A percentile compares a stretch with the other conserved stretches of the same genome.
These are phyloP conservation scores for Penicillium polonicum DNA, from an alignment of 2,329 filamentous ascomycete genomes.

Conservation along the genomic window DNA sequence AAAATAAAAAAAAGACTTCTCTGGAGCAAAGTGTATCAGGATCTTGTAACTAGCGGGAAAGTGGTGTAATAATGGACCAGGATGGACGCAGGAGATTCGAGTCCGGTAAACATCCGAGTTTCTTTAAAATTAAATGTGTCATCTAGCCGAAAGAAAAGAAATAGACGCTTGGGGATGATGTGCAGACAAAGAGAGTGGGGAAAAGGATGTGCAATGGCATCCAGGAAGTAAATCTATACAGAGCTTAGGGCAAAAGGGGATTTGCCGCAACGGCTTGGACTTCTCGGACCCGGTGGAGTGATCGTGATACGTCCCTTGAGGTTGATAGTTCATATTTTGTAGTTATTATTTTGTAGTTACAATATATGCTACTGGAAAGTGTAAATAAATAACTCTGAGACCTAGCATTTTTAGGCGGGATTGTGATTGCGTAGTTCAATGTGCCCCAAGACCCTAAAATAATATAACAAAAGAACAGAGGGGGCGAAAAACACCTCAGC, in stretches of 20 bases:
- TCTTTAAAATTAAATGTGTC: slow-evolving; percentile 21
- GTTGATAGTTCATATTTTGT: neutral
- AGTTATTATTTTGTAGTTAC: neutral
- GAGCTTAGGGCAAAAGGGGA: neutral
- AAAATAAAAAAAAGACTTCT: slow-evolving; percentile 11
- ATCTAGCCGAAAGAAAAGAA: slow-evolving; percentile 13
- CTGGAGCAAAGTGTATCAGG: slow-evolving; percentile 27
- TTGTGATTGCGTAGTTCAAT: neutral
- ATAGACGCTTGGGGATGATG: slow-evolving; percentile 28
- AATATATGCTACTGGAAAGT: neutral
- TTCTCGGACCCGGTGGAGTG: slow-evolving; percentile 21
- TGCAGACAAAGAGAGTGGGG: slow-evolving; percentile 22
- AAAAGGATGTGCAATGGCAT: slow-evolving; percentile 1
- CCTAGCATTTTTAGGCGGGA: neutral
- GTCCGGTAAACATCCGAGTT: slow-evolving; percentile 23
- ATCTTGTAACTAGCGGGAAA: slow-evolving; percentile 39
- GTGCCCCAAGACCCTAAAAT: neutral
- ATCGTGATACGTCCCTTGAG: slow-evolving; percentile 21
- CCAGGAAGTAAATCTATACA: neutral
- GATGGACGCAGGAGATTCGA: slow-evolving; percentile 38
- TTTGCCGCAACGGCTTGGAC: slow-evolving; percentile 1
- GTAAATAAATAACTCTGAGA: neutral
- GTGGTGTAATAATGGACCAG: slow-evolving; percentile 41
- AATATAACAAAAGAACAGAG: neutral
- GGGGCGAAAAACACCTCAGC: neutral